These are phyloP conservation scores for Eucalyptus urophylla DNA, from an alignment of 345 rosid genomes.

Conservation along the genomic window DNA sequence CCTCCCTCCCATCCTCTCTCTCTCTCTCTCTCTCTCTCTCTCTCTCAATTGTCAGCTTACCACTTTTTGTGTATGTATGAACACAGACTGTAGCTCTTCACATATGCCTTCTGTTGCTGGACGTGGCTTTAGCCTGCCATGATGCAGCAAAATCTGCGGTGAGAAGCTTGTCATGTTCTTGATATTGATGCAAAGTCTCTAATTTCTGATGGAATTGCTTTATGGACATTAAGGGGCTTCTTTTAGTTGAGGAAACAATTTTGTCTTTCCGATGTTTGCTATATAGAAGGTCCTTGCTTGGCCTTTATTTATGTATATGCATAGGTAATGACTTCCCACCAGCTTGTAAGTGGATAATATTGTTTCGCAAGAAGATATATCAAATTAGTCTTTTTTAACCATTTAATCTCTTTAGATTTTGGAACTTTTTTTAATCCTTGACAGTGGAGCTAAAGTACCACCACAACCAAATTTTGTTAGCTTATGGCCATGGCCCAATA, in stretches of 20 bases:
- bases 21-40: not conserved
- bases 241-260: not conserved
- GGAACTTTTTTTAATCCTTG: not conserved
- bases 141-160: conserved; percentile 79
- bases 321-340: not conserved
- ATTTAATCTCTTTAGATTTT: not conserved
- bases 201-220: not conserved
- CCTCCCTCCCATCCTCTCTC: not conserved
- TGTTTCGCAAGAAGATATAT: not conserved
- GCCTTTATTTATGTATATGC: not conserved
- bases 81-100: conserved; percentile 79
- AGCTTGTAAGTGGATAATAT: not conserved
- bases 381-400: not conserved
- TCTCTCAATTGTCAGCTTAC: not conserved
- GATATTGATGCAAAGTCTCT: not conserved
- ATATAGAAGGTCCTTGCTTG: not conserved
- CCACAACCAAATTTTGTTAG: not conserved
- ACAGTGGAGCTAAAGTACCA: not conserved
- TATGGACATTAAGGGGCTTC: not conserved
- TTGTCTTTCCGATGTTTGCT: not conserved
- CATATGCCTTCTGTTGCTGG: conserved; percentile 79
- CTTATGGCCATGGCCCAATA: not conserved
- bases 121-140: conserved; percentile 69
- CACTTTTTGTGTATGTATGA: not conserved
- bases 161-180: not conserved